Conservation (phyloP, 257 asterid species). For the Salvia rosmarinus region DNA sequence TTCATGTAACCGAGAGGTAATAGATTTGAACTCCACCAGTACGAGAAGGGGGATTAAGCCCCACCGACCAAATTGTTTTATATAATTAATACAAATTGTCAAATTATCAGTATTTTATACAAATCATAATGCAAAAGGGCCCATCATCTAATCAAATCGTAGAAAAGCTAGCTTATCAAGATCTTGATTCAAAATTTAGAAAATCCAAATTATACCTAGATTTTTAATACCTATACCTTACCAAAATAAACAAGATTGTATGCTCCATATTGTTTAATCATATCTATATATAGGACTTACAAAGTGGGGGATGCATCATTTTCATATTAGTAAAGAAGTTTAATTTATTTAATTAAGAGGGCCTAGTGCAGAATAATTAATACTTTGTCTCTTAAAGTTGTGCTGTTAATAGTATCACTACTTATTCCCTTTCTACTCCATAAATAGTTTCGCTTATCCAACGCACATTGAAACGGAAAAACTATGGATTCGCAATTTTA, state of each 20-base stretch:
- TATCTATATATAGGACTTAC: neutral
- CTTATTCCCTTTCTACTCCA: neutral
- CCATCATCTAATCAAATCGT: too few relatives aligned
- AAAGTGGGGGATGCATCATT: neutral
- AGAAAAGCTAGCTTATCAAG: too few relatives aligned
- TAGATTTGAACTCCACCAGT: too few relatives aligned
- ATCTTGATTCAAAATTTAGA: too few relatives aligned
- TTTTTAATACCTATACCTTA: too few relatives aligned
- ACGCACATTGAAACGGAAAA: neutral
- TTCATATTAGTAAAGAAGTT: neutral
- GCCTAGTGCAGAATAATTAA: constrained; percentile 22
- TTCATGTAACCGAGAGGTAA: too few relatives aligned
- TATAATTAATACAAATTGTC: too few relatives aligned
- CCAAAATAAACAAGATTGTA: neutral
- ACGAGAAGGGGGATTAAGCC: too few relatives aligned
- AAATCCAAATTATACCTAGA: too few relatives aligned
- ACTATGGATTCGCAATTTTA: neutral
- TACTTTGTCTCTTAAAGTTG: constrained; percentile 19
- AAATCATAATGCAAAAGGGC: too few relatives aligned
- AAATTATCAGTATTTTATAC: too few relatives aligned
- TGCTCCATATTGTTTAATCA: neutral
- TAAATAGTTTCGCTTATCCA: neutral
- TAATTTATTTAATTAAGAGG: neutral
- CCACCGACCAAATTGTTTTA: too few relatives aligned
- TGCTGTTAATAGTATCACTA: neutral